Evolutionary conservation across 2,329 filamentous ascomycete genomes (phyloP).

Genomic region (Aciculosporium take): DNA sequence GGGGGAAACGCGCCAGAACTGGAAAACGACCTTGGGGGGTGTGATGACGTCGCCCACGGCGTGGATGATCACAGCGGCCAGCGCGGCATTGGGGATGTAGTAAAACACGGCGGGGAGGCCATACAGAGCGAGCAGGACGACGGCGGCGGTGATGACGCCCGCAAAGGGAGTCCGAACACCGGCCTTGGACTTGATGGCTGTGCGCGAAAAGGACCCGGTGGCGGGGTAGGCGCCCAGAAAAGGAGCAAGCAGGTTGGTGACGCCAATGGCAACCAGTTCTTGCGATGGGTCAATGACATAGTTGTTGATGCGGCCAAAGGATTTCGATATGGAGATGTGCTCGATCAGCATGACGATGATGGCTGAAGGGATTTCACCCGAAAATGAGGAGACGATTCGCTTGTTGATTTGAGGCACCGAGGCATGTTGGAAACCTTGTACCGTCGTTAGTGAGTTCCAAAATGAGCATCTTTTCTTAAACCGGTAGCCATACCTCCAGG

Average conservation of each 20-base stretch:
- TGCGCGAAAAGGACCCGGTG: conserved; percentile 81
- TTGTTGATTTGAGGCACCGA: conserved; percentile 48
- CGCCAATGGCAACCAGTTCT: conserved; percentile 63
- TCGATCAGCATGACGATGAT: conserved; percentile 70
- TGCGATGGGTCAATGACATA: conserved; percentile 70
- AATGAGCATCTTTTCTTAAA: no score
- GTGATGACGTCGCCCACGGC: conserved; percentile 79
- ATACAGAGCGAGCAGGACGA: conserved; percentile 75
- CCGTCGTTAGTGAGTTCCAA: conserved; percentile 1
- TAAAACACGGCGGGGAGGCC: conserved; percentile 72
- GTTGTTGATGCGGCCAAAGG: conserved; percentile 67
- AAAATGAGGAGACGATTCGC: conserved; percentile 47
- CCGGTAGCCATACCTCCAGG: conserved; percentile 47
- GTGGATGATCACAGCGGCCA: conserved; percentile 80
- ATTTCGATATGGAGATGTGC: conserved; percentile 73
- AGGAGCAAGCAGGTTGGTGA: conserved; percentile 59
- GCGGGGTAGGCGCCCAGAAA: conserved; percentile 75
- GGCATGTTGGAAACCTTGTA: conserved; percentile 52
- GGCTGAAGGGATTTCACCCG: conserved; percentile 52
- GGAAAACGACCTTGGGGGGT: conserved; percentile 67
- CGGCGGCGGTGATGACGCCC: conserved; percentile 67
- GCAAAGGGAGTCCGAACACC: conserved; percentile 78
- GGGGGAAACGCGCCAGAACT: conserved; percentile 78
- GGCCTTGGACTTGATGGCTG: conserved; percentile 88
- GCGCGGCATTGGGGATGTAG: conserved; percentile 66